These are phyloP conservation scores for Pneumocystis oryctolagi DNA, from an alignment of 1,139 yeast species.

Conservation along the genomic window DNA sequence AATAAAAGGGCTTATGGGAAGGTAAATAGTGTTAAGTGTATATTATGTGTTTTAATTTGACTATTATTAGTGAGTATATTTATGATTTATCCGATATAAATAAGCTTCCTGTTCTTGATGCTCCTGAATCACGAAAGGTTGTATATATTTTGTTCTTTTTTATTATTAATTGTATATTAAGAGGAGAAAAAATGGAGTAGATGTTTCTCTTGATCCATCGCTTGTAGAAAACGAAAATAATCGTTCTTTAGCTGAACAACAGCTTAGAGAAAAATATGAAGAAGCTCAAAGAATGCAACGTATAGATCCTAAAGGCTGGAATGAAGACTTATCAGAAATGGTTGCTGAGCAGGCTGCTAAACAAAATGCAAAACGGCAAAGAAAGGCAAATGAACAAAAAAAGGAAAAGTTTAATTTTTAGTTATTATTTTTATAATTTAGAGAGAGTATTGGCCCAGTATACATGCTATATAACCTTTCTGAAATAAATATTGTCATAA, in stretches of 20 bases:
- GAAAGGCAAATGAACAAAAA: conserved; percentile 4
- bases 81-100: conserved; percentile 10
- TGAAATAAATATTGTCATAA: not conserved
- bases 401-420: conserved; percentile 13
- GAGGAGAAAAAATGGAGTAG: conserved; percentile 9
- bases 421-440: not conserved
- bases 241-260: conserved; percentile 5
- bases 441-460: not conserved
- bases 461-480: not conserved
- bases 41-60: not conserved
- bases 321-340: conserved; percentile 13
- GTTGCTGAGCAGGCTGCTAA: conserved; percentile 13
- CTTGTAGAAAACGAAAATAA: conserved; percentile 4
- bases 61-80: conserved; percentile 5
- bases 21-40: not conserved
- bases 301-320: conserved; percentile 6
- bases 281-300: conserved; percentile 7
- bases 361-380: conserved; percentile 9
- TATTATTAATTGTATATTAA: conserved; percentile 2
- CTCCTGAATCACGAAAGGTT: not conserved
- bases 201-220: conserved; percentile 11
- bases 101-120: conserved; percentile 1
- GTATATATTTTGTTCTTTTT: conserved; percentile 1
- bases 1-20: conserved; percentile 13
- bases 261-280: conserved; percentile 8